Conservation (phyloP, 805 yeast genomes). For the Myxozyma kluyveri region DNA sequence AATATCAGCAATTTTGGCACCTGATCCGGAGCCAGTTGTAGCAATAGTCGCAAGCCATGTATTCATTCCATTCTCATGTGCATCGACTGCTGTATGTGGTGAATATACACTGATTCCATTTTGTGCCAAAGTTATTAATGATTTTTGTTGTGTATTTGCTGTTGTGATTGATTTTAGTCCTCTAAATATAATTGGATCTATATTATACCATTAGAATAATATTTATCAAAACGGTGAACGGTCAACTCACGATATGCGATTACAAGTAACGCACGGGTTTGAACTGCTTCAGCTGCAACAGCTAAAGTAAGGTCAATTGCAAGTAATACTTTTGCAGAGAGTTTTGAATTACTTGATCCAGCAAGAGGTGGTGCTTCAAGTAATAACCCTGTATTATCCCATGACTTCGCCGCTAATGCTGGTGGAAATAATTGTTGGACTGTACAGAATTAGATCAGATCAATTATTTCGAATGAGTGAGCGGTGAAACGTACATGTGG, state of each 20-base stretch:
- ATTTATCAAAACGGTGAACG: not conserved
- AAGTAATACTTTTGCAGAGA: slow-evolving; percentile 49
- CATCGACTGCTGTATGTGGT: slow-evolving; percentile 96
- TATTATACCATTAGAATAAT: not conserved
- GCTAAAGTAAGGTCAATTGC: slow-evolving; percentile 81
- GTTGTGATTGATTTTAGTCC: slow-evolving; percentile 73
- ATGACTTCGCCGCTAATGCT: slow-evolving; percentile 74
- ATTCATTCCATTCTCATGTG: slow-evolving; percentile 88
- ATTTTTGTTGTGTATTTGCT: slow-evolving; percentile 76
- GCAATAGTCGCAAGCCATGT: slow-evolving; percentile 80
- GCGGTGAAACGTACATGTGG: not conserved
- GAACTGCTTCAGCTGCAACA: slow-evolving; percentile 83
- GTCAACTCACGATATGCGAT: slow-evolving; percentile 63
- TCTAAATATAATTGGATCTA: slow-evolving; percentile 82
- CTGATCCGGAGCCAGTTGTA: slow-evolving; percentile 9
- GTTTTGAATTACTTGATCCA: slow-evolving; percentile 11
- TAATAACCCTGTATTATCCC: slow-evolving; percentile 95
- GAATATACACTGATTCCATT: slow-evolving; percentile 84
- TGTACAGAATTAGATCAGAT: not conserved
- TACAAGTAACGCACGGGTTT: slow-evolving; percentile 49
- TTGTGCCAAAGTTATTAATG: slow-evolving; percentile 68
- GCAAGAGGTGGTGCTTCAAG: slow-evolving; percentile 57
- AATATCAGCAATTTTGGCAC: slow-evolving; percentile 34
- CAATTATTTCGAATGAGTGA: not conserved
- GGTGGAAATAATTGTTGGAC: slow-evolving; percentile 80